phyloP scores from a whole-genome alignment of 2,329 filamentous ascomycete species.

The Fusarium nygamai region DNA sequence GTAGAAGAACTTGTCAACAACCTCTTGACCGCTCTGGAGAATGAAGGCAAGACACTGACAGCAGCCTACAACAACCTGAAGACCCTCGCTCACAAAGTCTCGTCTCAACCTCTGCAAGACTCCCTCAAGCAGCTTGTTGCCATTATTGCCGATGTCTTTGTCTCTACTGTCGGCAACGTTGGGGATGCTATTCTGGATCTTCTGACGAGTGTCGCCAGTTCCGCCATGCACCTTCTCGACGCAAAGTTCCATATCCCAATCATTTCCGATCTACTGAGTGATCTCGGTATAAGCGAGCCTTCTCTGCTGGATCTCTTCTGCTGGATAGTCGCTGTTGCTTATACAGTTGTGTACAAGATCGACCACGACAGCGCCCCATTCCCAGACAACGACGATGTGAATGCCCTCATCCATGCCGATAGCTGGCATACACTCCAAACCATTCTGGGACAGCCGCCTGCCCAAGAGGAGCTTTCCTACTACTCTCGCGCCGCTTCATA shows the following conservation, averaged over 20 bases:
- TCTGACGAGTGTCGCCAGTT: too few relatives aligned
- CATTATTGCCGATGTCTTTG: too few relatives aligned
- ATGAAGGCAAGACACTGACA: too few relatives aligned
- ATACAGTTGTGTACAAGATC: rapidly evolving
- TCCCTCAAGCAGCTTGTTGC: too few relatives aligned
- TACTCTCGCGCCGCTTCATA: rapidly evolving
- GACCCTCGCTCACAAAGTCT: too few relatives aligned
- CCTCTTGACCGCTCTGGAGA: rapidly evolving
- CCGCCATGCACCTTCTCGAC: too few relatives aligned
- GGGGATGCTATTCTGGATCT: too few relatives aligned
- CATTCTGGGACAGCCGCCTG: background rate
- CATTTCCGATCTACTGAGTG: background rate
- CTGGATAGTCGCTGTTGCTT: background rate
- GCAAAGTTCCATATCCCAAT: background rate
- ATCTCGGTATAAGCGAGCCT: background rate
- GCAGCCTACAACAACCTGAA: too few relatives aligned
- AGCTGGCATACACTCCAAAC: background rate
- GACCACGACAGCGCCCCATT: background rate
- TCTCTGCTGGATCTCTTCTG: background rate
- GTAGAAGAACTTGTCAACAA: too few relatives aligned
- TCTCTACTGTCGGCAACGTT: too few relatives aligned
- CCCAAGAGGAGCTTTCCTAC: background rate
- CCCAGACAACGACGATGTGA: background rate
- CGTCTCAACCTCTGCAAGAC: too few relatives aligned
- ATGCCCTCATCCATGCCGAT: rapidly evolving